Evolutionary conservation across 2,329 filamentous ascomycete genomes (phyloP).

Genomic region (Fusarium sterilihyphosum): DNA sequence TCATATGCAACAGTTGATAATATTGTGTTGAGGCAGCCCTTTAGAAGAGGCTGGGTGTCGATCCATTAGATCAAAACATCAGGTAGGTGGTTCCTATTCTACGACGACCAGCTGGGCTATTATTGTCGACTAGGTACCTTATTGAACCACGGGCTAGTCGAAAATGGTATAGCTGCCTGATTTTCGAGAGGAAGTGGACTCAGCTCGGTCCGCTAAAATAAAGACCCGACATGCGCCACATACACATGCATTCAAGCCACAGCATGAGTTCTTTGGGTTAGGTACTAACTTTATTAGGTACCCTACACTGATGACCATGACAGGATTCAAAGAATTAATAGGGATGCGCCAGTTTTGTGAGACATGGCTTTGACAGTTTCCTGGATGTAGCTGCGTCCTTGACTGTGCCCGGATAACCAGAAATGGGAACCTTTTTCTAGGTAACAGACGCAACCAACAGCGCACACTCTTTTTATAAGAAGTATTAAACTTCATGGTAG

Average conservation of each 20-base stretch:
- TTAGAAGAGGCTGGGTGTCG: conserved; percentile 33
- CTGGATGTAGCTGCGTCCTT: background rate
- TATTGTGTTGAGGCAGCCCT: conserved; percentile 34
- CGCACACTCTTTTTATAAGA: background rate
- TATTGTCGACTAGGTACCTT: conserved; percentile 5
- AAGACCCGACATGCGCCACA: conserved; percentile 33
- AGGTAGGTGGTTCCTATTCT: conserved; percentile 6
- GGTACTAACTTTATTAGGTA: background rate
- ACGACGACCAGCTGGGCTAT: background rate
- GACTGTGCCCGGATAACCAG: background rate
- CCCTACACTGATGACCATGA: background rate
- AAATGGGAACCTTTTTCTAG: background rate
- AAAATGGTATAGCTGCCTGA: background rate
- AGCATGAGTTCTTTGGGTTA: background rate
- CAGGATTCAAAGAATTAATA: background rate
- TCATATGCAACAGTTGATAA: conserved; percentile 22
- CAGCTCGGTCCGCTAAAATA: conserved; percentile 36
- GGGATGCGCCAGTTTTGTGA: conserved; percentile 11
- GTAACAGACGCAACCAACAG: background rate
- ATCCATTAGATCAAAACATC: conserved; percentile 29
- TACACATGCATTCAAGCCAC: conserved; percentile 10
- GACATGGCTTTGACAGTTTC: conserved; percentile 16
- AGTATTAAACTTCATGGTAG: background rate
- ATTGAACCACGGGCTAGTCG: background rate
- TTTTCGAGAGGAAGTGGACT: background rate